These are phyloP conservation scores for Wickerhamiella qilinensis DNA, from an alignment of 805 yeast species.

Conservation along the genomic window DNA sequence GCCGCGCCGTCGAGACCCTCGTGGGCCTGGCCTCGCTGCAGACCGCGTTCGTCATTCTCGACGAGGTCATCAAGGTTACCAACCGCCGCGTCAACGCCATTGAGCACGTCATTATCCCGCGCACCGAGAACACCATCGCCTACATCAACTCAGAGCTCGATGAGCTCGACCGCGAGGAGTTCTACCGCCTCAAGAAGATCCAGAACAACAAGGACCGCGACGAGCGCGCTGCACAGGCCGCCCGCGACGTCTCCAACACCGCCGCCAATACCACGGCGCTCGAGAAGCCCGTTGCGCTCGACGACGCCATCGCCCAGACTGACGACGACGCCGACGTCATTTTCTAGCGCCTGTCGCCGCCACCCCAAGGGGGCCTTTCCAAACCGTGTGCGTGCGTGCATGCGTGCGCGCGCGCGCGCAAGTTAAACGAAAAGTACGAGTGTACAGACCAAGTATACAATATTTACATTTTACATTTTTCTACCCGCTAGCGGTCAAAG, in stretches of 20 bases:
- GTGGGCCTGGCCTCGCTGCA: constrained; percentile 92
- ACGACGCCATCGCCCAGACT: background rate
- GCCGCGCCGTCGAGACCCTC: constrained; percentile 91
- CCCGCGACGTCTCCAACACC: background rate
- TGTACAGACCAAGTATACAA: no score
- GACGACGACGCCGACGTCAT: background rate
- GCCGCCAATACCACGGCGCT: background rate
- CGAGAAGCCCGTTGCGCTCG: background rate
- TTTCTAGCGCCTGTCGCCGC: no score
- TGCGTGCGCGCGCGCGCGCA: no score
- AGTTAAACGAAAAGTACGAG: no score
- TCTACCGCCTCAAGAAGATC: constrained; percentile 88
- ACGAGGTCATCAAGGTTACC: constrained; percentile 94
- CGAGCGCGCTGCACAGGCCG: no score
- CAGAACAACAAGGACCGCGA: constrained; percentile 86
- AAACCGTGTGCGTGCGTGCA: no score
- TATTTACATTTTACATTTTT: no score
- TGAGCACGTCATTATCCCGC: constrained; percentile 94
- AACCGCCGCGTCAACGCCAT: constrained; percentile 97
- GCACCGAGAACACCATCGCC: constrained; percentile 88
- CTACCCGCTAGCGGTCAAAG: background rate
- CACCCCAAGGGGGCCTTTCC: no score
- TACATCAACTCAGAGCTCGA: constrained; percentile 92
- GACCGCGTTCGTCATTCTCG: constrained; percentile 90
- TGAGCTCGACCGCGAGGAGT: constrained; percentile 96